Conservation (phyloP, 805 yeast species). For the Saccharomycopsis schoenii region DNA sequence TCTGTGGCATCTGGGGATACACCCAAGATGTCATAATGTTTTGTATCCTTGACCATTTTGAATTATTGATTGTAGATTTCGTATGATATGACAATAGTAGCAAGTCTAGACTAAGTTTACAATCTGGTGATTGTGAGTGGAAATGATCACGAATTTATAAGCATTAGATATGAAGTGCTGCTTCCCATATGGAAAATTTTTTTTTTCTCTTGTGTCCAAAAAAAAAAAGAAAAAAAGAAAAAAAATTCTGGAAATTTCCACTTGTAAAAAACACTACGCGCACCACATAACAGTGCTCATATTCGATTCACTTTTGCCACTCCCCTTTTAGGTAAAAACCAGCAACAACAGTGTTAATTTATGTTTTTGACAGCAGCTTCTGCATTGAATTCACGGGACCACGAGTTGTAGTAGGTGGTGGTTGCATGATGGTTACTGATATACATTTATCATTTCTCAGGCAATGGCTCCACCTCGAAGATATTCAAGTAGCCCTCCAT, state of each 20-base stretch:
- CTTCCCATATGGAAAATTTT: neutral
- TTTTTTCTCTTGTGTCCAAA: neutral
- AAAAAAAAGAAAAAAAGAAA: neutral
- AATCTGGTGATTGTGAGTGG: neutral
- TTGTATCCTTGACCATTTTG: conserved; percentile 72
- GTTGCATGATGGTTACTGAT: too few species aligned
- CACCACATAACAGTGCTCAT: neutral
- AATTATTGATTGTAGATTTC: neutral
- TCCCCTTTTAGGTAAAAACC: too few species aligned
- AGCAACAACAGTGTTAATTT: too few species aligned
- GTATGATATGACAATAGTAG: too few species aligned
- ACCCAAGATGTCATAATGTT: conserved; percentile 64
- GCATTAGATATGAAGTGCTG: neutral
- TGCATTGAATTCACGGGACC: too few species aligned
- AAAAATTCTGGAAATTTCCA: neutral
- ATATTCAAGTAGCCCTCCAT: conserved; percentile 13
- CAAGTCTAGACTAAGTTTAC: too few species aligned
- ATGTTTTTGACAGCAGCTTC: too few species aligned
- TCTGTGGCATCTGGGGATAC: conserved; percentile 63
- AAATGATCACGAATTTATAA: neutral
- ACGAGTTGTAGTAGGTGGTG: too few species aligned
- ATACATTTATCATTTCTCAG: neutral
- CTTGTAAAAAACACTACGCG: neutral
- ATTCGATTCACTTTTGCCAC: too few species aligned
- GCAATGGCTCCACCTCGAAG: neutral